phyloP scores from a whole-genome alignment of 148 eudicot species.

The Agrostemma githago region DNA sequence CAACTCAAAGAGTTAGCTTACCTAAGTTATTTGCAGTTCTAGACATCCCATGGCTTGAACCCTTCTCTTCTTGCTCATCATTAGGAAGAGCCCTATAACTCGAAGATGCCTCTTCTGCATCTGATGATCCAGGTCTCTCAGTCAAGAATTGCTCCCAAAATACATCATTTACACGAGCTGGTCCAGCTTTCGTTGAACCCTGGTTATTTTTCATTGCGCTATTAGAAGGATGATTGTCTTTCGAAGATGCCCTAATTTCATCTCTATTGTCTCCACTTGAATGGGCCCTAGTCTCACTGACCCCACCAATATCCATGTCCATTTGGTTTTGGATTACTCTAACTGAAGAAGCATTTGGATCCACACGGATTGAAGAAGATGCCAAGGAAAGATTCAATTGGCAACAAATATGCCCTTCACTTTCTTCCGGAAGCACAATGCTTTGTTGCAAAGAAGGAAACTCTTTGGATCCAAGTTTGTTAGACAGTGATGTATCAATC shows the following conservation, averaged over 20 bases:
- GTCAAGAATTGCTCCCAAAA: slow-evolving; percentile 98
- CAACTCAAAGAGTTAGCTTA: slow-evolving; percentile 52
- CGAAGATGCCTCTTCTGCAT: slow-evolving; percentile 76
- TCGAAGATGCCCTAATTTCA: slow-evolving; percentile 21
- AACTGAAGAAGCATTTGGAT: slow-evolving; percentile 34
- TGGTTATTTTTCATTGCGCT: slow-evolving; percentile 34
- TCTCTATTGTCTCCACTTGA: slow-evolving; percentile 24
- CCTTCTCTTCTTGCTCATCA: slow-evolving; percentile 49
- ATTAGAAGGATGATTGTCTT: slow-evolving; percentile 18
- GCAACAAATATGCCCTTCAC: slow-evolving; percentile 57
- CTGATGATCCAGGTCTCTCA: slow-evolving; percentile 78
- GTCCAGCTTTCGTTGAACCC: slow-evolving; percentile 38
- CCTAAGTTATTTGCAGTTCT: slow-evolving; percentile 46
- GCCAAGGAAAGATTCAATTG: slow-evolving; percentile 78
- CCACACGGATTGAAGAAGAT: slow-evolving; percentile 50
- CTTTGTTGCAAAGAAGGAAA: slow-evolving; percentile 41
- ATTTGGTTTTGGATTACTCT: slow-evolving; percentile 31
- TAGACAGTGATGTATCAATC: slow-evolving; percentile 49
- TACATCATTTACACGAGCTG: slow-evolving; percentile 60
- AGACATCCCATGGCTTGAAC: slow-evolving; percentile 44
- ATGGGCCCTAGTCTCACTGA: slow-evolving; percentile 25
- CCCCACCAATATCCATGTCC: slow-evolving; percentile 34
- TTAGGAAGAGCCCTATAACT: slow-evolving; percentile 34
- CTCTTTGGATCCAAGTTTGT: slow-evolving; percentile 38
- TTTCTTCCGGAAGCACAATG: slow-evolving; percentile 44